These are phyloP conservation scores for Tilletiopsis washingtonensis DNA, from an alignment of 1,284 basidiomycete genomes.

Conservation along the genomic window DNA sequence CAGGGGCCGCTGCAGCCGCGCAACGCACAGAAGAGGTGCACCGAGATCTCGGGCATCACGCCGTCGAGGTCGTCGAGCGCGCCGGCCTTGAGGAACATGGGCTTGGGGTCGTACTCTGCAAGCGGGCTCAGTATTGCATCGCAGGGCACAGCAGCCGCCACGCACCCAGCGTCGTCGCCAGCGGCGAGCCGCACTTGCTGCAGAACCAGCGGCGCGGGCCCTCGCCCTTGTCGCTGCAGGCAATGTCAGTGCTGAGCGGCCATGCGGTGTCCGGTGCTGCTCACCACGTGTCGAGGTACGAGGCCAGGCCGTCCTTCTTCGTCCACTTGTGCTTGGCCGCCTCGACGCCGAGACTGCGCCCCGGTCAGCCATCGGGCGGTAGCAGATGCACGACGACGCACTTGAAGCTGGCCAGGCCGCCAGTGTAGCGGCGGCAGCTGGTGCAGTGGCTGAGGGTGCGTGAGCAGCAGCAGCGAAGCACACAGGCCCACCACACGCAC, in stretches of 20 bases:
- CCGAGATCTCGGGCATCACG: too few species aligned
- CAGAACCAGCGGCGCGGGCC: slow-evolving; percentile 2
- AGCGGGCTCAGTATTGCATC: too few species aligned
- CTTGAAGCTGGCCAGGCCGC: not conserved
- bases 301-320: not conserved
- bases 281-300: not conserved
- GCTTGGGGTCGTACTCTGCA: not conserved
- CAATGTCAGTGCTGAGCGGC: not conserved
- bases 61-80: not conserved
- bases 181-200: not conserved
- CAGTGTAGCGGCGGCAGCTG: not conserved
- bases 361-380: not conserved
- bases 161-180: slow-evolving; percentile 1
- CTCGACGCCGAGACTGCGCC: slow-evolving; percentile 1
- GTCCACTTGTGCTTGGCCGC: slow-evolving; percentile 1
- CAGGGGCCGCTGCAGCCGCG: too few species aligned
- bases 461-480: not conserved
- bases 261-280: not conserved
- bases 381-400: not conserved
- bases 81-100: slow-evolving; percentile 4
- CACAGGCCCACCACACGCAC: not conserved
- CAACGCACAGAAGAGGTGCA: too few species aligned
- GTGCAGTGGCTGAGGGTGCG: not conserved
- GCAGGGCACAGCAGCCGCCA: too few species aligned
- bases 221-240: slow-evolving; percentile 2